Evolutionary conservation across 177 flowering plant genomes (phyloP), one percentile per base, ranked within the genome.

Genomic region (Vitis hybrid): DNA sequence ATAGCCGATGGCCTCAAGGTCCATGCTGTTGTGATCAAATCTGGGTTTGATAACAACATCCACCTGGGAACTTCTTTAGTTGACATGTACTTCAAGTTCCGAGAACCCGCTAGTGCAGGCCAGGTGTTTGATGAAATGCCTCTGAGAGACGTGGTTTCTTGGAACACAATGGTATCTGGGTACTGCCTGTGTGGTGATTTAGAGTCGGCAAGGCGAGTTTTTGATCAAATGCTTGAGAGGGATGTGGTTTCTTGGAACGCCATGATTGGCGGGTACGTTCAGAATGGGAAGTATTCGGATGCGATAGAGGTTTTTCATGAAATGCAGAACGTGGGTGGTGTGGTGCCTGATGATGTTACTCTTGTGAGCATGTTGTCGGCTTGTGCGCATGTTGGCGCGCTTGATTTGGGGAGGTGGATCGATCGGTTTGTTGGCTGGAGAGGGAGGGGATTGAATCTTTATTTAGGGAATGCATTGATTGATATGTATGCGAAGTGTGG

Each of bases 401-500:
- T 82, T 18, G 15, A 62, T 64, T 56, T 68, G 32, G 88, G 85
- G 13, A 67, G 34, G 17, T 78, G 75, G 72, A 62, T 82, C 9
- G 84, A 82, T 63, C 0, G 45, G 6, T 39, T 39, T 4, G 59
- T 59, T 30, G 71, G 32, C 51, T 9, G 75, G 0, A 55, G 61
- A 19, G 82, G 75, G 71, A 75, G 56, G 23, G 62, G 54, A 51
- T 12, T 67, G 56, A 71, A 73, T 64, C 26, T 39, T 14, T 60
- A 69, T 30, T 65, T 82, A 56, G 72, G 69, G 11, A 72, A 78
- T 69, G 73, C 83, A 2, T 63, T 81, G 45, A 55, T 81, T 17
- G 83, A 77, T 49, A 79, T 82, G 84, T 79, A 82, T 59, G 72
- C 74, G 23, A 82, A 79, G 51, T 71, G 84, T 21, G 82, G 87